Evolutionary conservation across 1,139 yeast species (phyloP).

Genomic region (Scheffersomyces stambukii): DNA sequence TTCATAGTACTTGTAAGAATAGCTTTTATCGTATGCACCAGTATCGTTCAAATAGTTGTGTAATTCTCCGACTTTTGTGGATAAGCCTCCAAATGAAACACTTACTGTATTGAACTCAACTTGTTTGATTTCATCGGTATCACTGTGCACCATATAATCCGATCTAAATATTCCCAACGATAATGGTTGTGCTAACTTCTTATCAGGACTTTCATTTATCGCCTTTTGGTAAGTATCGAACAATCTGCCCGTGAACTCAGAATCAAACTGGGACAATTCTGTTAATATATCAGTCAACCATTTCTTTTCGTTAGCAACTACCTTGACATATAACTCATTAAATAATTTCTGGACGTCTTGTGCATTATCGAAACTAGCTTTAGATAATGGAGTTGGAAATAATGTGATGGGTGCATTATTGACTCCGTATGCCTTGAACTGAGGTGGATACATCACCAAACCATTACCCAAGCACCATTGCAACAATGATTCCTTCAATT

Average conservation of each 20-base stretch:
- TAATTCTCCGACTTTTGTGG: slow-evolving; percentile 71
- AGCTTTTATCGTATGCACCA: slow-evolving; percentile 47
- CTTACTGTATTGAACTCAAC: slow-evolving; percentile 95
- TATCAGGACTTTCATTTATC: slow-evolving; percentile 47
- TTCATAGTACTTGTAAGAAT: slow-evolving; percentile 37
- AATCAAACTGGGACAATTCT: slow-evolving; percentile 56
- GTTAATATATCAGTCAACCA: slow-evolving; percentile 62
- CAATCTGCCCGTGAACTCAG: slow-evolving; percentile 77
- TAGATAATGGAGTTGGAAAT: slow-evolving; percentile 87
- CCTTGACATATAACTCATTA: slow-evolving; percentile 69
- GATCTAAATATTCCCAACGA: slow-evolving; percentile 86
- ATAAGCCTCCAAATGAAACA: slow-evolving; percentile 90
- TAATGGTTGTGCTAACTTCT: slow-evolving; percentile 51
- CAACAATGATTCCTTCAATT: slow-evolving; percentile 40
- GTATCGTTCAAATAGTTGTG: slow-evolving; percentile 61
- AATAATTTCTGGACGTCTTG: slow-evolving; percentile 61
- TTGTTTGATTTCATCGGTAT: slow-evolving; percentile 60
- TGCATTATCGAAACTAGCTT: slow-evolving; percentile 61
- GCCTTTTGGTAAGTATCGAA: slow-evolving; percentile 51
- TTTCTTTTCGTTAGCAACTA: slow-evolving; percentile 46
- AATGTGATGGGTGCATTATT: slow-evolving; percentile 81
- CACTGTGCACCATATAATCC: slow-evolving; percentile 74
- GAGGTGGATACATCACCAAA: slow-evolving; percentile 69
- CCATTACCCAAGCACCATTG: slow-evolving; percentile 85
- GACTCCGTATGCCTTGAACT: slow-evolving; percentile 43